Percentiles rank a stretch among this genome's conserved stretches.
Evolutionary conservation across 2,329 filamentous ascomycete species (phyloP).

Genomic region (Colletotrichum karsti): DNA sequence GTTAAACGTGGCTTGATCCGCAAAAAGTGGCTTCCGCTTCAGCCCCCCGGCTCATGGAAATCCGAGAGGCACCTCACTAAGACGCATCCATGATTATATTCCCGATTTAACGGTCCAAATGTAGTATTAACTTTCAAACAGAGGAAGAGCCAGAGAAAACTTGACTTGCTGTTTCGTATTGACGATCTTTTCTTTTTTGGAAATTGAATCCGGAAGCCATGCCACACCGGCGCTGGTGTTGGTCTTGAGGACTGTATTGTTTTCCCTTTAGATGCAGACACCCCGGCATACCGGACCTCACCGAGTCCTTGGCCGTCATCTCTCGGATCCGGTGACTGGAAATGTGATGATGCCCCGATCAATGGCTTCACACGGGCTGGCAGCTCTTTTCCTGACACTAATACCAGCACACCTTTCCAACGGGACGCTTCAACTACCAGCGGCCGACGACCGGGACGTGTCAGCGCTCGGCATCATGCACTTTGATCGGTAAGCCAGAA

Average conservation of each 20-base stretch:
- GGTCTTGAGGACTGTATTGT: no score
- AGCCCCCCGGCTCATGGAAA: not conserved
- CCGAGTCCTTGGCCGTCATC: not conserved
- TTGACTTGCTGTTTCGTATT: not conserved
- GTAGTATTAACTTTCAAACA: not conserved
- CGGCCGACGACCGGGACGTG: not conserved
- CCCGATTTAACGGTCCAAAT: not conserved
- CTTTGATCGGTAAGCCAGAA: slow-evolving; percentile 16
- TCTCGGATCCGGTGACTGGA: not conserved
- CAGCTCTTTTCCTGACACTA: no score
- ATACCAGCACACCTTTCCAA: no score
- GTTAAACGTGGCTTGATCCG: slow-evolving; percentile 12
- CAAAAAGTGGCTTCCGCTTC: slow-evolving; percentile 1
- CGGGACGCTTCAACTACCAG: not conserved
- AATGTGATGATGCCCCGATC: no score
- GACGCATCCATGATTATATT: not conserved
- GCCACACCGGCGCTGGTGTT: no score
- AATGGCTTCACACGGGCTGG: no score
- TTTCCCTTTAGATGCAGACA: no score
- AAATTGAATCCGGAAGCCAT: no score
- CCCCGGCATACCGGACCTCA: no score
- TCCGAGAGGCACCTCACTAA: not conserved
- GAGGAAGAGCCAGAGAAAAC: not conserved
- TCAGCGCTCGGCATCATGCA: slow-evolving; percentile 17
- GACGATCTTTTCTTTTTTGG: not conserved